Conservation (phyloP, 2,329 filamentous ascomycete genomes). For the Colletotrichum karsti region DNA sequence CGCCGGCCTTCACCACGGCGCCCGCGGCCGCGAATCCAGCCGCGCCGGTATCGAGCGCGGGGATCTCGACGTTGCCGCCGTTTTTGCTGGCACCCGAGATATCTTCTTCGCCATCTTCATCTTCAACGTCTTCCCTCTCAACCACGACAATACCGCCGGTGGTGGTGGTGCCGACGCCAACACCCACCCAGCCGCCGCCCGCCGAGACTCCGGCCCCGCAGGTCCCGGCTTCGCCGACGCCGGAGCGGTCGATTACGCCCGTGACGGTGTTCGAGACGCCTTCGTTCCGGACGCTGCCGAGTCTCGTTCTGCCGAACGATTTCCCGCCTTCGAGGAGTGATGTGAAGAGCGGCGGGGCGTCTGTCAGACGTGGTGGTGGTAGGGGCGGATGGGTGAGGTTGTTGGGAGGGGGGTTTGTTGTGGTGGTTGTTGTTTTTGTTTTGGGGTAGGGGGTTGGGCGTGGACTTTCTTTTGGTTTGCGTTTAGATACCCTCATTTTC, state of each 20-base stretch:
- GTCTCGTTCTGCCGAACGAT: constrained; percentile 7
- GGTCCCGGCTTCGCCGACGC: neutral
- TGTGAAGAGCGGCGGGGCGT: neutral
- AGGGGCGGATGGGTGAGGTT: no score
- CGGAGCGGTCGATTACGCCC: neutral
- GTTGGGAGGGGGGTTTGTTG: no score
- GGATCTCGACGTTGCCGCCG: neutral
- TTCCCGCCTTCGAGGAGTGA: neutral
- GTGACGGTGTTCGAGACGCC: constrained; percentile 22
- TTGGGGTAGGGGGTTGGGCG: no score
- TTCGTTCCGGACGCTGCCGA: constrained; percentile 1
- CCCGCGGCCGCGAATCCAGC: neutral
- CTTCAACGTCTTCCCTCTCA: neutral
- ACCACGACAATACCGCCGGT: neutral
- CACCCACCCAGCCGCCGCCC: neutral
- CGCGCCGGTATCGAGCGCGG: neutral
- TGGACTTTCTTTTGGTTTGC: no score
- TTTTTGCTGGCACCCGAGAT: neutral
- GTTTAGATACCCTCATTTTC: no score
- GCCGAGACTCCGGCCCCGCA: neutral
- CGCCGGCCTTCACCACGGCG: neutral
- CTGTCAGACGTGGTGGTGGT: no score
- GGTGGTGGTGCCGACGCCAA: no score
- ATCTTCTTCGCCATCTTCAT: neutral
- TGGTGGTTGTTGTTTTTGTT: no score